Percentiles rank a stretch among this genome's conserved stretches.
Conservation (phyloP, 768 basidiomycete genomes). For the Tylopilus vinaceipallidus region DNA sequence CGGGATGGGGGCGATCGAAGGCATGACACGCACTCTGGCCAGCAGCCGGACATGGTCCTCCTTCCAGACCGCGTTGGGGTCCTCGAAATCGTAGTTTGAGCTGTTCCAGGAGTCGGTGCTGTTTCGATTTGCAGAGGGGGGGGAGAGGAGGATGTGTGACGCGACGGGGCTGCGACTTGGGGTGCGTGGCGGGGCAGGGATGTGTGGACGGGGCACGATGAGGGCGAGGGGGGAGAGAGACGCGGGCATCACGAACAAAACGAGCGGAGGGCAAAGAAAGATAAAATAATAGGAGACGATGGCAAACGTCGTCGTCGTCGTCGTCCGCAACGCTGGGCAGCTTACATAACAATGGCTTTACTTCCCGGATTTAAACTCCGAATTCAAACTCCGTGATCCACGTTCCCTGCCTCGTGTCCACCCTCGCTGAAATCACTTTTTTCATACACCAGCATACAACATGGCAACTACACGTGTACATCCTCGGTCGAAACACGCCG, state of each 20-base stretch:
- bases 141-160: constrained; percentile 50
- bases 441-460: constrained; percentile 16
- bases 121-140: constrained; percentile 45
- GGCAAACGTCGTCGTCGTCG: constrained; percentile 26
- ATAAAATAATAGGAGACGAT: constrained; percentile 6
- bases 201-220: constrained; percentile 58
- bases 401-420: constrained; percentile 20
- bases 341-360: constrained; percentile 25
- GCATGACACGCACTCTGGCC: constrained; percentile 48
- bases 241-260: constrained; percentile 37
- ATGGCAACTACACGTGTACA: constrained; percentile 20
- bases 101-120: constrained; percentile 86
- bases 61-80: constrained; percentile 70
- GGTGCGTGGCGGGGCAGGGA: constrained; percentile 51
- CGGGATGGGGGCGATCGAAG: background rate
- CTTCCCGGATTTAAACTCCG: constrained; percentile 14
- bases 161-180: constrained; percentile 56
- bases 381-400: constrained; percentile 20
- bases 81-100: constrained; percentile 64
- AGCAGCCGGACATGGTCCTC: constrained; percentile 69
- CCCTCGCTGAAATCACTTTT: constrained; percentile 28
- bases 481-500: no score
- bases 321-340: constrained; percentile 16
- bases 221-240: constrained; percentile 56
- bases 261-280: constrained; percentile 49